phyloP scores from a whole-genome alignment of 805 yeast genomes.

The Torulaspora franciscae region DNA sequence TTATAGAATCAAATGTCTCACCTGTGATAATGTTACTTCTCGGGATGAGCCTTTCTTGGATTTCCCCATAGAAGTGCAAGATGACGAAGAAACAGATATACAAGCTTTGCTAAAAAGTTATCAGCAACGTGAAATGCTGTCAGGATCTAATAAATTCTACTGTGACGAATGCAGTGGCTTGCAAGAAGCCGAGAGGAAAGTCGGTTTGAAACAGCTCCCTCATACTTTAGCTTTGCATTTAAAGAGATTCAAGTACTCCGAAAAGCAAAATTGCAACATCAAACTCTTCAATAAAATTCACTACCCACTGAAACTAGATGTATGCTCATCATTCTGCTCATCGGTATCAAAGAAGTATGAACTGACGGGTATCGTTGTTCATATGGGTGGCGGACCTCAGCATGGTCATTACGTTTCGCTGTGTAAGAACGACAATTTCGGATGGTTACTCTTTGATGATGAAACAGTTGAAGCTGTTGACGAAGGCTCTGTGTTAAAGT shows the following conservation, averaged over 20 bases:
- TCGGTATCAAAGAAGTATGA: slow-evolving; percentile 60
- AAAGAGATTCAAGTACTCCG: slow-evolving; percentile 89
- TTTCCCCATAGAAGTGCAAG: slow-evolving; percentile 76
- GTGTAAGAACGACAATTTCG: slow-evolving; percentile 67
- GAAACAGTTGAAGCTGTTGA: slow-evolving; percentile 88
- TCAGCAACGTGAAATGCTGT: slow-evolving; percentile 77
- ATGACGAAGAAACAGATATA: slow-evolving; percentile 65
- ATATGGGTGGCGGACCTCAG: slow-evolving; percentile 95
- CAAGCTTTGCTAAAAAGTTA: slow-evolving; percentile 45
- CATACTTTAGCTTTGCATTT: slow-evolving; percentile 75
- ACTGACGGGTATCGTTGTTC: slow-evolving; percentile 81
- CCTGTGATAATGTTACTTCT: slow-evolving; percentile 77
- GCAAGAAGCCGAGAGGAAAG: slow-evolving; percentile 90
- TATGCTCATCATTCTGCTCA: slow-evolving; percentile 47
- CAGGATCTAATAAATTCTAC: slow-evolving; percentile 84
- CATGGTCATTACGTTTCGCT: slow-evolving; percentile 94
- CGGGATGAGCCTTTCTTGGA: slow-evolving; percentile 86
- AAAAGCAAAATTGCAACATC: slow-evolving; percentile 70
- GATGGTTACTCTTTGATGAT: slow-evolving; percentile 94
- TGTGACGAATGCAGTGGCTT: slow-evolving; percentile 87
- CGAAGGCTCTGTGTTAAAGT: slow-evolving; percentile 74
- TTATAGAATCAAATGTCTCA: slow-evolving; percentile 82
- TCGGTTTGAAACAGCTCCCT: slow-evolving; percentile 74
- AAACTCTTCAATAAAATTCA: slow-evolving; percentile 81
- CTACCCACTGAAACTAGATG: slow-evolving; percentile 68